A percentile compares a stretch with the other conserved stretches of the same genome.
These are phyloP conservation scores for Elongisporangium senticosum DNA, from an alignment of 352 stramenopile genomes.

Conservation along the genomic window DNA sequence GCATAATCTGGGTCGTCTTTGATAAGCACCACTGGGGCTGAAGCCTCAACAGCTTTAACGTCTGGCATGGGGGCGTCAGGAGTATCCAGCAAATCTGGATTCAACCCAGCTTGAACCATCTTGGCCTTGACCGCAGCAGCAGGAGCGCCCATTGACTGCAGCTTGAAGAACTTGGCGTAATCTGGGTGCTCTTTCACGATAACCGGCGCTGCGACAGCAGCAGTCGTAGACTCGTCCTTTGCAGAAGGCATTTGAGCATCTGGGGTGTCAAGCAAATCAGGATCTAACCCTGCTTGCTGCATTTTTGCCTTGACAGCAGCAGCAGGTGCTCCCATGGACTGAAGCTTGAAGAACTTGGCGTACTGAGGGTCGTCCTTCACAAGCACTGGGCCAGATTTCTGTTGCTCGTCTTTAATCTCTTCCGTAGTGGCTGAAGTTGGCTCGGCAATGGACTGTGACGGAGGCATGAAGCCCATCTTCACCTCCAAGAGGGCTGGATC, in stretches of 20 bases:
- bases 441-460: background rate
- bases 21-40: slow-evolving; percentile 24
- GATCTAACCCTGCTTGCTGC: slow-evolving; percentile 80
- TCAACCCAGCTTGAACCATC: slow-evolving; percentile 49
- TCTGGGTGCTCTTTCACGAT: slow-evolving; percentile 56
- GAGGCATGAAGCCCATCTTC: slow-evolving; percentile 9
- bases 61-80: slow-evolving; percentile 36
- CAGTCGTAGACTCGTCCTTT: background rate
- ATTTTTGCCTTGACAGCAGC: slow-evolving; percentile 60
- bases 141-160: slow-evolving; percentile 55
- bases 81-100: slow-evolving; percentile 64
- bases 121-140: slow-evolving; percentile 48
- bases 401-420: slow-evolving; percentile 1
- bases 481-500: slow-evolving; percentile 38
- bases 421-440: background rate
- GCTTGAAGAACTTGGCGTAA: slow-evolving; percentile 72
- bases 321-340: slow-evolving; percentile 49
- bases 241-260: slow-evolving; percentile 33
- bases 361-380: slow-evolving; percentile 57
- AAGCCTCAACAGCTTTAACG: slow-evolving; percentile 2
- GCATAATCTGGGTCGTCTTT: slow-evolving; percentile 63
- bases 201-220: slow-evolving; percentile 11
- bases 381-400: slow-evolving; percentile 3
- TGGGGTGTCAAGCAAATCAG: slow-evolving; percentile 57
- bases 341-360: slow-evolving; percentile 65